phyloP scores from a whole-genome alignment of 192 early-diverging fungal genomes.

The Mortierella hygrophila region DNA sequence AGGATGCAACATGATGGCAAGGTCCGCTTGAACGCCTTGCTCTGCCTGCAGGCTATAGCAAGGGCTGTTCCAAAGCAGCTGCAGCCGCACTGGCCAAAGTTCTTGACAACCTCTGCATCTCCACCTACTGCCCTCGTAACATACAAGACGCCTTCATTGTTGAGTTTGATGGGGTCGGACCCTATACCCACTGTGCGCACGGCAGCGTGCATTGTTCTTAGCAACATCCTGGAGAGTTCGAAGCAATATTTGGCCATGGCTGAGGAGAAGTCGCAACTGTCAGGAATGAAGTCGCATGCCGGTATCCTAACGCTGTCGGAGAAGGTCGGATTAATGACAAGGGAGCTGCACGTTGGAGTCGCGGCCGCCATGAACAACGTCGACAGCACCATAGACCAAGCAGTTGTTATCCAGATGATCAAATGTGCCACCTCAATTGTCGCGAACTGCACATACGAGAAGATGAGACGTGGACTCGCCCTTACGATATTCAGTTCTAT shows the following conservation, averaged over 20 bases:
- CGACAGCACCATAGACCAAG: constrained; percentile 21
- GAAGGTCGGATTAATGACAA: constrained; percentile 32
- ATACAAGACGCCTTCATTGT: constrained; percentile 56
- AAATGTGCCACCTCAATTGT: constrained; percentile 32
- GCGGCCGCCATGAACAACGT: constrained; percentile 19
- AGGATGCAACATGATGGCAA: constrained; percentile 60
- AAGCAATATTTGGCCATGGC: constrained; percentile 68
- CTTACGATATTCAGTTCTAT: constrained; percentile 17
- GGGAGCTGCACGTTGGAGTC: constrained; percentile 36
- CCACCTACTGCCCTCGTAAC: constrained; percentile 14
- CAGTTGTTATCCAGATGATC: constrained; percentile 25
- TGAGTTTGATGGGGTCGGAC: constrained; percentile 63
- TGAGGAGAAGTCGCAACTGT: constrained; percentile 56
- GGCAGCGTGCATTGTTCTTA: constrained; percentile 59
- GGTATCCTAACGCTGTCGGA: constrained; percentile 47
- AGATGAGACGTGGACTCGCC: constrained; percentile 29
- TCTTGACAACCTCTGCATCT: constrained; percentile 58
- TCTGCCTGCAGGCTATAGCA: constrained; percentile 64
- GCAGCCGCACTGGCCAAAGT: constrained; percentile 68
- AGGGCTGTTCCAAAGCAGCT: constrained; percentile 59
- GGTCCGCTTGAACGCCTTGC: constrained; percentile 65
- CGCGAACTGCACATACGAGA: constrained; percentile 38
- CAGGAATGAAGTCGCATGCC: constrained; percentile 24
- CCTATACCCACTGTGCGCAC: constrained; percentile 59
- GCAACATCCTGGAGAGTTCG: constrained; percentile 61